Evolutionary conservation across 331 rosid species (phyloP), one percentile per base, ranked within the genome.

Genomic region (Rosa hybrid): DNA sequence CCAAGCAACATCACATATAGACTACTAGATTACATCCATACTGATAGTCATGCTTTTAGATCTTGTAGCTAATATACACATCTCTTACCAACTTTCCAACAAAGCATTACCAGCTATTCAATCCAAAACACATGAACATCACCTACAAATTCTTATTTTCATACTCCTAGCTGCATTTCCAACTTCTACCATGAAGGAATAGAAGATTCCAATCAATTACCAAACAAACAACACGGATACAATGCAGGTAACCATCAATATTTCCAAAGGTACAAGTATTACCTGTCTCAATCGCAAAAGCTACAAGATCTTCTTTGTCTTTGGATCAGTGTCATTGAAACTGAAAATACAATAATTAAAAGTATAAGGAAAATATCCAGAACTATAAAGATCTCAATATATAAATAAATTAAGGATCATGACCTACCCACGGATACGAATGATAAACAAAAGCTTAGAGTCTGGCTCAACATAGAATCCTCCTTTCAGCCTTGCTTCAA

Each of bases 381-480:
- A 34, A 34, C 38, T 34, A 34, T 34, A 34, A 34, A 34, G 38
- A 34, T 3, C 38, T 34, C 38, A 34, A 34, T 34, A 34, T 34
- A 34, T 34, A 34, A 34, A 34, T 3, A 34, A 3, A 2, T 34
- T 34, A 34, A 34, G 38, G 38, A 34, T 34, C 38, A 34, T 34
- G 38, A 34, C 38, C 38, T 34, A 34, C 38, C 38, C 38, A 34
- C 38, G 4, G 38, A 34, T 34, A 34, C 92, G 92, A 68, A 94
- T 48, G 10, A 91, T 91, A 16, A 91, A 92, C 82, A 94, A 79
- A 7, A 92, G 91, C 84, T 91, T 94, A 4, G 98, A 94, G 75
- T 94, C 97, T 4, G 94, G 97, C 41, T 92, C 97, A 23, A 92
- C 98, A 85, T 94, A 94, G 75, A 92, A 94, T 23, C 98, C 97